Conservation (phyloP, 2,329 filamentous ascomycete genomes). For the Sporothrix inflata region DNA sequence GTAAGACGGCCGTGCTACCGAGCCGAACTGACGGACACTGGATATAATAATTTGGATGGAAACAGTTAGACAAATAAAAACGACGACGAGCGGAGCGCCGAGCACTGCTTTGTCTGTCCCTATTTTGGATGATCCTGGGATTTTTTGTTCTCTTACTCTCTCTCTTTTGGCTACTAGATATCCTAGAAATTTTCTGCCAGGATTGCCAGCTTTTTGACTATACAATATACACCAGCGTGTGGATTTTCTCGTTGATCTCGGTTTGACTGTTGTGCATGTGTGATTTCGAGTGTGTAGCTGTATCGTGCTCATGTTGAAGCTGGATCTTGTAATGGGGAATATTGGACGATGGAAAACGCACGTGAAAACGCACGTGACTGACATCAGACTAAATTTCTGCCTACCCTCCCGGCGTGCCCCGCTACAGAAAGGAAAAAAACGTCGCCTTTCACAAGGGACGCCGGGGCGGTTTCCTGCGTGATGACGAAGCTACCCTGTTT, state of each 20-base stretch:
- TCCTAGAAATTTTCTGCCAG: conserved; percentile 16
- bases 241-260: conserved; percentile 12
- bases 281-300: not conserved
- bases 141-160: conserved; percentile 19
- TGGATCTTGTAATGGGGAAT: not conserved
- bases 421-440: conserved; percentile 19
- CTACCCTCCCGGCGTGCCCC: conserved; percentile 23
- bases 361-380: conserved; percentile 14
- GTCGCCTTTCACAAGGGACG: conserved; percentile 18
- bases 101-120: conserved; percentile 13
- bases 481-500: conserved; percentile 28
- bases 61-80: conserved; percentile 18
- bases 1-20: not conserved
- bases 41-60: conserved; percentile 12
- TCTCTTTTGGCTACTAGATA: conserved; percentile 17
- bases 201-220: conserved; percentile 17
- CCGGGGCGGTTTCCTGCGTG: conserved; percentile 25
- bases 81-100: conserved; percentile 10
- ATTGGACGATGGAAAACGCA: not conserved
- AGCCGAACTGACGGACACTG: not conserved
- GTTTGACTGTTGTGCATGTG: not conserved
- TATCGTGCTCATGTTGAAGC: not conserved
- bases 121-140: not conserved
- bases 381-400: not conserved
- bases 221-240: conserved; percentile 28